Percentiles rank a stretch among this genome's conserved stretches.
These are phyloP conservation scores for Diplogelasinospora grovesii DNA, from an alignment of 495 filamentous ascomycete species.

Conservation along the genomic window DNA sequence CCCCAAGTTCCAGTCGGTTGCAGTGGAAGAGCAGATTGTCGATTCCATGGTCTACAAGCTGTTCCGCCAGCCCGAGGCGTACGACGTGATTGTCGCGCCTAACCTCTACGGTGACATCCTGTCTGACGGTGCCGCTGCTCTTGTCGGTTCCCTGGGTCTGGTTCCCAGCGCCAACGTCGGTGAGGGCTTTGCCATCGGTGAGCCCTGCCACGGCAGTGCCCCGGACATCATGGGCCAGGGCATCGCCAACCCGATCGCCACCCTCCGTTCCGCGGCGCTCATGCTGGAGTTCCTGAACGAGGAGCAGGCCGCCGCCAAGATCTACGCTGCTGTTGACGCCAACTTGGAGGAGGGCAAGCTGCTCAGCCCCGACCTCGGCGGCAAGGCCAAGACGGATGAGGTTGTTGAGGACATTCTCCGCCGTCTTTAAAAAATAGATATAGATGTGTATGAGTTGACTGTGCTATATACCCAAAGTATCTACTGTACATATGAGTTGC, in stretches of 20 bases:
- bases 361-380: slow-evolving; percentile 87
- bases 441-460: neutral
- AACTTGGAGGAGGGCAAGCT: slow-evolving; percentile 79
- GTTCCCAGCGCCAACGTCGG: slow-evolving; percentile 97
- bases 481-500: slow-evolving; percentile 14
- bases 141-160: slow-evolving; percentile 88
- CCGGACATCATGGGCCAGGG: slow-evolving; percentile 91
- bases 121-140: slow-evolving; percentile 88
- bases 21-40: slow-evolving; percentile 95
- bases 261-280: slow-evolving; percentile 79
- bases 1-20: slow-evolving; percentile 52
- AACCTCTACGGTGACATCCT: slow-evolving; percentile 98
- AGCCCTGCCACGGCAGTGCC: slow-evolving; percentile 94
- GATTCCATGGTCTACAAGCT: slow-evolving; percentile 99
- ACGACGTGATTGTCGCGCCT: slow-evolving; percentile 97
- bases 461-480: slow-evolving; percentile 9
- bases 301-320: slow-evolving; percentile 75
- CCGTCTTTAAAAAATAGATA: slow-evolving; percentile 54
- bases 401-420: slow-evolving; percentile 85
- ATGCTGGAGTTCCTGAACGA: slow-evolving; percentile 95
- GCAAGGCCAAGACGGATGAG: slow-evolving; percentile 78
- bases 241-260: slow-evolving; percentile 95
- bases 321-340: slow-evolving; percentile 87
- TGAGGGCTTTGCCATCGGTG: slow-evolving; percentile 89
- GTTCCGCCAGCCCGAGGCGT: slow-evolving; percentile 85